phyloP scores from a whole-genome alignment of 2,329 filamentous ascomycete species.

The Triangularia setosa region DNA sequence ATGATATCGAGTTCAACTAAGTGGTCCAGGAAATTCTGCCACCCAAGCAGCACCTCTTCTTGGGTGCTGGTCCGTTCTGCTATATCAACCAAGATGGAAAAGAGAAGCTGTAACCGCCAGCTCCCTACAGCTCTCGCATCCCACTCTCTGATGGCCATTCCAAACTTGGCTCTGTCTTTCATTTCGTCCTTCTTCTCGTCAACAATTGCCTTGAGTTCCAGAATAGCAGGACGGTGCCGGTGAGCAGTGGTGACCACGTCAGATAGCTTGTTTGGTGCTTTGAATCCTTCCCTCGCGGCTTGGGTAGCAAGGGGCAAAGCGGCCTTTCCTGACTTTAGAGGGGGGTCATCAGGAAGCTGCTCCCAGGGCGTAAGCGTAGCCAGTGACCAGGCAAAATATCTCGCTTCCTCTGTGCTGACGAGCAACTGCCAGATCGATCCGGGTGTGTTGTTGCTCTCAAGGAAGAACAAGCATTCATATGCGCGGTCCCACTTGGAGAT shows the following conservation, averaged over 20 bases:
- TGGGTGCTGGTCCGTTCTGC: slow-evolving; percentile 39
- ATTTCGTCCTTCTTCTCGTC: slow-evolving; percentile 41
- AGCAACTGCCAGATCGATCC: slow-evolving; percentile 52
- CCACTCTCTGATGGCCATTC: slow-evolving; percentile 72
- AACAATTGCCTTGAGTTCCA: slow-evolving; percentile 54
- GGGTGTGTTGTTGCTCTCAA: slow-evolving; percentile 42
- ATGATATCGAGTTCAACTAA: slow-evolving; percentile 52
- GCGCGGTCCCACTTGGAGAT: slow-evolving; percentile 57
- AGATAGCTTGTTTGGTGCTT: slow-evolving; percentile 70
- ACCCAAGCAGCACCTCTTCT: slow-evolving; percentile 43
- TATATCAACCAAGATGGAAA: slow-evolving; percentile 62
- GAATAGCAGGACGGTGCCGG: slow-evolving; percentile 61
- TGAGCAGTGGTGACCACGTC: slow-evolving; percentile 64
- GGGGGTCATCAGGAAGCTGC: slow-evolving; percentile 40
- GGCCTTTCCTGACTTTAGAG: slow-evolving; percentile 43
- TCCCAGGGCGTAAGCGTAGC: slow-evolving; percentile 73
- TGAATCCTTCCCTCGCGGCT: slow-evolving; percentile 73
- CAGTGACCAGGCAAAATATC: slow-evolving; percentile 73
- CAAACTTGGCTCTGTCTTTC: slow-evolving; percentile 58
- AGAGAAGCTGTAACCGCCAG: slow-evolving; percentile 70
- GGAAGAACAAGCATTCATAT: slow-evolving; percentile 59
- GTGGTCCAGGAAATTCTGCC: slow-evolving; percentile 55
- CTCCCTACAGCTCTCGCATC: slow-evolving; percentile 53
- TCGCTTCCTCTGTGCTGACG: slow-evolving; percentile 58
- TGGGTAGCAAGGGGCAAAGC: slow-evolving; percentile 57